Evolutionary conservation across 2,329 filamentous ascomycete species (phyloP), one percentile per base, ranked within the genome.

Genomic region (Monosporascus sp.): DNA sequence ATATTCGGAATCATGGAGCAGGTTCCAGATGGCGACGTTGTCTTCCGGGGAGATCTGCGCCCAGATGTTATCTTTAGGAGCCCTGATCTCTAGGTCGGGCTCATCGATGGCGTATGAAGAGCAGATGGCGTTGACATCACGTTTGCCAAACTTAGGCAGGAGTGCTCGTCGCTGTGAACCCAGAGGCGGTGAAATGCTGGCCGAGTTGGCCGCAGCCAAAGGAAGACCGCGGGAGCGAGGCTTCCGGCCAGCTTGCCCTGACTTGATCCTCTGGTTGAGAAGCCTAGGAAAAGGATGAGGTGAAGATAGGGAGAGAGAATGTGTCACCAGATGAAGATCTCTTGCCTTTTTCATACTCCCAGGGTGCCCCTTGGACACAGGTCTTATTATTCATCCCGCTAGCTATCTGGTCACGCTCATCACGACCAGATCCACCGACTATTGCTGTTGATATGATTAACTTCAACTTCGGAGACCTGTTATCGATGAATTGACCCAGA

Each of bases 31-130:
- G 3, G 71, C 71, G 0, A 70, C 50, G 51, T 72, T 74, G 48
- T 79, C 76, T 26, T 72, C 66, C 0, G 68, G 58, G 2, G 71
- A 68, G 52, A 80, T 73, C 22, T 57, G 58, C 24, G 61, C 65
- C 73, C 73, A 77, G 26, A 75, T 61, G 53, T 77, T 78, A 16
- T 59, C 49, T 51, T 73, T 74, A 5, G 74, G 74, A 0, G 75
- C 73, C 20, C 59, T 59, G 50, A 66, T 61, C 3, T 51, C 43
- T 5, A 61, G 51, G 8, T 59, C 57, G 19, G 50, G n/a, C 17
- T 59, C 56, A 37, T 61, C 56, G 17, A 61, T 22, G 3, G 59
- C 53, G 37, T 57, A 59, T 47, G 51, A 26, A 2, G 53, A 52
- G 37, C 52, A 59, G 7, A 51, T 51, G 2, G 47, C 34, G 38